These are phyloP conservation scores for Coniochaeta prunicola DNA, from an alignment of 2,329 filamentous ascomycete species.

Conservation along the genomic window DNA sequence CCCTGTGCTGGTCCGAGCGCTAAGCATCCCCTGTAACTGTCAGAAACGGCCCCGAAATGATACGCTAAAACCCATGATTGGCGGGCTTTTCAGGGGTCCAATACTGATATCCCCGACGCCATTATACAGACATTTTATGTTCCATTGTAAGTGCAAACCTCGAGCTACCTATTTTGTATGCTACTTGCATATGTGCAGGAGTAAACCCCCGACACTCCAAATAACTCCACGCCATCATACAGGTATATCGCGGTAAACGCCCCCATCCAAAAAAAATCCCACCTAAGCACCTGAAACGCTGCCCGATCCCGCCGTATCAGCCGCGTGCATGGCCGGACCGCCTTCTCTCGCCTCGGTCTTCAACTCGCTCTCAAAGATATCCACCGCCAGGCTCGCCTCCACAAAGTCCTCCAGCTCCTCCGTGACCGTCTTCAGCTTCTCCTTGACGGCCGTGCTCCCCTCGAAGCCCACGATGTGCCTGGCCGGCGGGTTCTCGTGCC, in stretches of 20 bases:
- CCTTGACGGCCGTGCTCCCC: conserved; percentile 79
- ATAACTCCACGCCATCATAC: not conserved
- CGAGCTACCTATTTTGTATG: too few relatives aligned
- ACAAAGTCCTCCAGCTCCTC: conserved; percentile 96
- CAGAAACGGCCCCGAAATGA: not conserved
- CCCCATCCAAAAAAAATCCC: not conserved
- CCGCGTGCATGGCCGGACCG: conserved; percentile 4
- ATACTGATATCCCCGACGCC: not conserved
- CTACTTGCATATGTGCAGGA: too few relatives aligned
- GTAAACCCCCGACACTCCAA: too few relatives aligned
- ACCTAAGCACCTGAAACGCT: not conserved
- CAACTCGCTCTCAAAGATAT: conserved; percentile 58
- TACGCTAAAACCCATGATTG: not conserved
- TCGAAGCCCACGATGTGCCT: conserved; percentile 91
- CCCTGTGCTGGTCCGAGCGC: not conserved
- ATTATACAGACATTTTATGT: not conserved
- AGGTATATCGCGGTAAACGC: too few relatives aligned
- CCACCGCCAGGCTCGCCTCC: conserved; percentile 78
- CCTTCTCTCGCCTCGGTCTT: conserved; percentile 41
- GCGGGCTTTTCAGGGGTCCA: not conserved
- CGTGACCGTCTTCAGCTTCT: conserved; percentile 93
- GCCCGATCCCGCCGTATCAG: not conserved
- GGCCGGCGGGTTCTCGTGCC: conserved; percentile 91
- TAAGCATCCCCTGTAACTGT: not conserved
- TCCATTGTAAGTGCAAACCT: not conserved